Base-by-base conservation (phyloP, 2,329 filamentous ascomycete species). In the Exophiala sp. region DNA sequence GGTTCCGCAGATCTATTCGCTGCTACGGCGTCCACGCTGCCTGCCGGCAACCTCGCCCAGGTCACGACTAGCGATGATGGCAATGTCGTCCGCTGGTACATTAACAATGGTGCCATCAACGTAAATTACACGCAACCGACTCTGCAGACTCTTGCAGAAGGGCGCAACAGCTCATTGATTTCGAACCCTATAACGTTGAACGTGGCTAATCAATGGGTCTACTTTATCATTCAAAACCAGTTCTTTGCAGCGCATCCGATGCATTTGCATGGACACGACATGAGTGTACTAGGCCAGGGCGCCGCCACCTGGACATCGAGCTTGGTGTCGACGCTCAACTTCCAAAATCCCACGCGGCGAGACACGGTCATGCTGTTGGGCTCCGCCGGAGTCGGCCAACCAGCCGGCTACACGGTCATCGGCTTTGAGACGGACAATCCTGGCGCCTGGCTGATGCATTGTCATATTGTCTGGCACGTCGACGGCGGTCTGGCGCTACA, bases 401-500 rank as follows among this genome's bases (percentile, higher is more conserved):
- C 40, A 9, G 23, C 48, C 2, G 55, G 86, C 0, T 81, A 85
- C 63, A 75, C 85, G 16, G 79, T 88, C 6, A 62, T 91, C 5
- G 62, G 72, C 0, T 75, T 75, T 52, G 59, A 67, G 16, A 67
- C 68, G 3, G 66, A 71, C 48, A 72, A 71, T 47, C 70, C 70
- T 1, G 70, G 78, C 29, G 72, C 85, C 18, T 86, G 81, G 82
- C 65, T 85, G 3, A 86, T 89, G 69, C 85, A 89, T 67, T 90
- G 86, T 66, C 86, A 90, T 64, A 84, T 90, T 44, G 84, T 87
- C 62, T 91, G 83, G 84, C 85, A 88, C 63, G 72, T 86, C 50
- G 69, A 76, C 1, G 80, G 80, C 1, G 85, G 85, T 9, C 72
- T 88, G 19, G 71, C 69, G 8, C 64, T 79, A 27, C 74, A 80